Evolutionary conservation across 768 basidiomycete genomes (phyloP).

Genomic region (Glaciozyma antarctica): DNA sequence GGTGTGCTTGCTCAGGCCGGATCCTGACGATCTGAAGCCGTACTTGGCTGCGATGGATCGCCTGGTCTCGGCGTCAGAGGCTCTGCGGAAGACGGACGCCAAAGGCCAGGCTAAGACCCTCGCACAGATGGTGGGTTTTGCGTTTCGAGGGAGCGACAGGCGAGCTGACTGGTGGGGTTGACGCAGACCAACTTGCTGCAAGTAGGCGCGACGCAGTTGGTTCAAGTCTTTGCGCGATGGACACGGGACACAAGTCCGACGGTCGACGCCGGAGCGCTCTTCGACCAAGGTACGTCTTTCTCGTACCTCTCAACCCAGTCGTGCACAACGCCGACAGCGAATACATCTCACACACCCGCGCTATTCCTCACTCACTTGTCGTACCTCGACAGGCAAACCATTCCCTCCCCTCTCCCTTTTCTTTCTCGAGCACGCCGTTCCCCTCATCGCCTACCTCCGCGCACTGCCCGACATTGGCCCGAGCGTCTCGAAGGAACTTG

Average conservation of each 20-base stretch:
- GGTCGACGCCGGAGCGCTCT: constrained; percentile 25
- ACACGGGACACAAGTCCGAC: constrained; percentile 18
- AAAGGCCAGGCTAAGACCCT: constrained; percentile 32
- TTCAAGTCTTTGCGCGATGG: constrained; percentile 22
- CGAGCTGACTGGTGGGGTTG: not conserved
- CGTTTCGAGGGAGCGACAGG: not conserved
- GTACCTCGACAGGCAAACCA: constrained; percentile 16
- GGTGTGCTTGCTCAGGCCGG: constrained; percentile 9
- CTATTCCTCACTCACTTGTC: not conserved
- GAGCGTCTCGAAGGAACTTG: constrained; percentile 12
- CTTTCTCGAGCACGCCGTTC: constrained; percentile 26
- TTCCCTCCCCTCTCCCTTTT: constrained; percentile 23
- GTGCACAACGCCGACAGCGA: too few species aligned
- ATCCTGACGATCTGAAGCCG: constrained; percentile 27
- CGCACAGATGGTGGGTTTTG: constrained; percentile 19
- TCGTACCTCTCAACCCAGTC: not conserved
- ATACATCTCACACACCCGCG: too few species aligned
- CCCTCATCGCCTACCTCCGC: constrained; percentile 29
- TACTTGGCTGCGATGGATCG: constrained; percentile 33
- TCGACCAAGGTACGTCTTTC: constrained; percentile 15
- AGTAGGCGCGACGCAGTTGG: constrained; percentile 17
- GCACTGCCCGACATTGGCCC: constrained; percentile 20
- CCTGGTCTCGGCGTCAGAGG: constrained; percentile 30
- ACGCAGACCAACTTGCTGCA: constrained; percentile 20
- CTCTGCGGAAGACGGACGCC: constrained; percentile 27